Evolutionary conservation across 176 grass and related monocot species (phyloP).

Genomic region (Oryza rufipogon): DNA sequence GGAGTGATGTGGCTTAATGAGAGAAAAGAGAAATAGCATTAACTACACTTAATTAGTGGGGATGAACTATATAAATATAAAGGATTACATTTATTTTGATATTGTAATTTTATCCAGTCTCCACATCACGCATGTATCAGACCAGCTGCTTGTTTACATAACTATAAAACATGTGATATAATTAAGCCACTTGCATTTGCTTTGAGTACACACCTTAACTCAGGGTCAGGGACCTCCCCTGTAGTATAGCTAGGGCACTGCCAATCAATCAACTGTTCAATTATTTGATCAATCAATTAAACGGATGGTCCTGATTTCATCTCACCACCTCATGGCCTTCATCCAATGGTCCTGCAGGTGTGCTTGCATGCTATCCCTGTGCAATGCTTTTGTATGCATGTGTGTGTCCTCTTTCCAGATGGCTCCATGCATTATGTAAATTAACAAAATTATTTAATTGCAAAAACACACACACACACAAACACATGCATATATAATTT

Average conservation of each 20-base stretch:
- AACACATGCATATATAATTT: neutral
- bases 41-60: no score
- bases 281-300: neutral
- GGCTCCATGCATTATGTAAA: neutral
- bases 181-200: neutral
- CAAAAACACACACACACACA: neutral
- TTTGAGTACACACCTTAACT: neutral
- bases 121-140: neutral
- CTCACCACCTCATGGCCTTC: neutral
- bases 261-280: constrained; percentile 11
- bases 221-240: constrained; percentile 4
- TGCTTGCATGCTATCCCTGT: neutral
- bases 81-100: neutral
- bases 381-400: neutral
- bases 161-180: neutral
- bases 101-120: neutral
- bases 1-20: no score
- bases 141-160: neutral
- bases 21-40: no score
- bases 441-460: neutral
- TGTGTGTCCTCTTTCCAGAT: neutral
- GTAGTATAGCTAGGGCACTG: constrained; percentile 19
- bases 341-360: neutral
- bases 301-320: neutral
- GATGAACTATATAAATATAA: no score